Percentiles rank a stretch among this genome's conserved stretches.
Conservation (phyloP, 495 filamentous ascomycete species). For the Penicillium dipodomyicola region DNA sequence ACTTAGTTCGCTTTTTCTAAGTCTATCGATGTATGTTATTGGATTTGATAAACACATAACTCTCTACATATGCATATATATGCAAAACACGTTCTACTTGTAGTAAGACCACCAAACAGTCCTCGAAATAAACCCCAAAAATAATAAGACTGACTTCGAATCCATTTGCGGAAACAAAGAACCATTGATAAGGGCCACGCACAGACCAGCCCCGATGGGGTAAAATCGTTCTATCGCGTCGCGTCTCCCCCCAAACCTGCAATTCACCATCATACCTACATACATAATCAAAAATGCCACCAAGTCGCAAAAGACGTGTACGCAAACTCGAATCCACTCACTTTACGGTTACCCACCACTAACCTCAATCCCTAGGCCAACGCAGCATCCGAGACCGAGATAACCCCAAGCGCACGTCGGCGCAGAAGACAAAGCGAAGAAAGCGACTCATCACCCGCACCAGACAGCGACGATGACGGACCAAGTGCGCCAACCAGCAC, state of each 20-base stretch:
- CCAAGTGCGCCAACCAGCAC: slow-evolving; percentile 40
- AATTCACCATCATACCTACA: not conserved
- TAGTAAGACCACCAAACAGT: not conserved
- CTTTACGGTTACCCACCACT: not conserved
- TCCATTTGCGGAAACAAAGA: slow-evolving; percentile 10
- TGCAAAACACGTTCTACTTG: not conserved
- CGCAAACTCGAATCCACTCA: slow-evolving; percentile 5
- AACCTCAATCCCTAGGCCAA: slow-evolving; percentile 5
- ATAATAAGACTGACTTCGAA: not conserved
- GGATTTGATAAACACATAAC: not conserved
- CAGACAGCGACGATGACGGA: slow-evolving; percentile 28
- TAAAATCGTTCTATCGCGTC: slow-evolving; percentile 23
- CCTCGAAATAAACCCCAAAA: not conserved
- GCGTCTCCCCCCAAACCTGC: slow-evolving; percentile 9
- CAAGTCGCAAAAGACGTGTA: slow-evolving; percentile 42
- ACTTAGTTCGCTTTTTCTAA: not conserved
- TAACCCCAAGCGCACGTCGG: slow-evolving; percentile 6
- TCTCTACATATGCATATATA: not conserved
- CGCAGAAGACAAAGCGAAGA: slow-evolving; percentile 23
- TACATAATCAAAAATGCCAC: slow-evolving; percentile 29
- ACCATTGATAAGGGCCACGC: slow-evolving; percentile 18
- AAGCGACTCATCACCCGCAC: slow-evolving; percentile 8
- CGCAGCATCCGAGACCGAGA: slow-evolving; percentile 4
- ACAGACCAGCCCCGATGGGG: slow-evolving; percentile 26
- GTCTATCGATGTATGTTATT: not conserved